phyloP scores from a whole-genome alignment of 2,329 filamentous ascomycete genomes.

The Annulohypoxylon truncatum region DNA sequence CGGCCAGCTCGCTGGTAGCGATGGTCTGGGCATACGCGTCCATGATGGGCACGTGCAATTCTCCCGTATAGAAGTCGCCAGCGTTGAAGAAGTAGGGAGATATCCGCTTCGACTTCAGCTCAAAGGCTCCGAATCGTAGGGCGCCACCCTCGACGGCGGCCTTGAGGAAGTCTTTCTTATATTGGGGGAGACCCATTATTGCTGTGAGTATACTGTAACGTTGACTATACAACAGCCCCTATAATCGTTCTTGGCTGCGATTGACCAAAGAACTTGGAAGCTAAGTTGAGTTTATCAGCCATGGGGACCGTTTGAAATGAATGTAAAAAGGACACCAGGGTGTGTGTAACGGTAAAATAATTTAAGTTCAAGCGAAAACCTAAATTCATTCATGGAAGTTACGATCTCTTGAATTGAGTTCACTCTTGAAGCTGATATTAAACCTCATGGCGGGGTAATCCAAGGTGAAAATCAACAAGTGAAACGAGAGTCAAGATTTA shows the following conservation, averaged over 20 bases:
- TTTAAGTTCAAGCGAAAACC: neutral
- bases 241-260: neutral
- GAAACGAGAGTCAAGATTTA: neutral
- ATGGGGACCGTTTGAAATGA: neutral
- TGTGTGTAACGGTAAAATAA: neutral
- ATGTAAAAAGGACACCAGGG: neutral
- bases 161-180: slow-evolving; percentile 79
- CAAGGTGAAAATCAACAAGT: neutral
- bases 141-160: slow-evolving; percentile 75
- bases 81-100: slow-evolving; percentile 99
- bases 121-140: slow-evolving; percentile 85
- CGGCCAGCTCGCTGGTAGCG: slow-evolving; percentile 52
- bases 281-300: neutral
- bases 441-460: slow-evolving; percentile 29
- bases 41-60: slow-evolving; percentile 80
- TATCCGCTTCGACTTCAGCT: slow-evolving; percentile 89
- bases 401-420: neutral
- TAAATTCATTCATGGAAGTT: neutral
- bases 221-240: neutral
- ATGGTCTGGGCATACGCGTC: slow-evolving; percentile 82
- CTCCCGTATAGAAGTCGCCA: slow-evolving; percentile 85
- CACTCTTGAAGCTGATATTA: slow-evolving; percentile 13
- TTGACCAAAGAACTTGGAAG: neutral
- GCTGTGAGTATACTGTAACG: slow-evolving; percentile 21
- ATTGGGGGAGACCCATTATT: slow-evolving; percentile 65